Percentiles rank a stretch among this genome's conserved stretches.
phyloP scores from a whole-genome alignment of 2,329 filamentous ascomycete genomes.

The Colletotrichum sp. region DNA sequence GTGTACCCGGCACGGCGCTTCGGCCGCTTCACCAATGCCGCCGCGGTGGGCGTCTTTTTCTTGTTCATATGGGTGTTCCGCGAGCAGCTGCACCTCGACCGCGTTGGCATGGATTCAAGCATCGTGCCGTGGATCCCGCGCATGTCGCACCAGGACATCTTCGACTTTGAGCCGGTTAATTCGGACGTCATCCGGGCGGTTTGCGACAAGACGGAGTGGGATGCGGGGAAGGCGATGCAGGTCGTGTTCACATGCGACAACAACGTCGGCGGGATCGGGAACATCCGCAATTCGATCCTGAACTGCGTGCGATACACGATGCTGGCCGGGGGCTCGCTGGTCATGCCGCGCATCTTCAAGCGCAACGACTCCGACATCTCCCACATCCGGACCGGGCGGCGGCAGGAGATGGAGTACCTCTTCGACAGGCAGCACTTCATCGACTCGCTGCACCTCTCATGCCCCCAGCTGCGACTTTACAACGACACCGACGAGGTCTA shows the following conservation, averaged over 20 bases:
- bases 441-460: slow-evolving; percentile 25
- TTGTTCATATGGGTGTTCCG: background rate
- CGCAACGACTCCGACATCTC: slow-evolving; percentile 33
- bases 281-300: slow-evolving; percentile 43
- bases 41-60: background rate
- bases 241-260: slow-evolving; percentile 44
- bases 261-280: slow-evolving; percentile 40
- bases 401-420: slow-evolving; percentile 30
- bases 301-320: slow-evolving; percentile 45
- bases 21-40: background rate
- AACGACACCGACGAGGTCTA: slow-evolving; percentile 27
- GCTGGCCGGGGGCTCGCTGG: slow-evolving; percentile 37
- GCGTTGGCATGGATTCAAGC: background rate
- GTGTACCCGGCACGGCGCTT: background rate
- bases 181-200: slow-evolving; percentile 24
- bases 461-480: slow-evolving; percentile 31
- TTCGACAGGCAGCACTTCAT: slow-evolving; percentile 30
- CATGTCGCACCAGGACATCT: background rate
- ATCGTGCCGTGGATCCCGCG: background rate
- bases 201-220: slow-evolving; percentile 27
- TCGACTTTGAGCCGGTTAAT: slow-evolving; percentile 15
- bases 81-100: background rate
- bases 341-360: slow-evolving; percentile 38
- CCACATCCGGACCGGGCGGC: slow-evolving; percentile 28
- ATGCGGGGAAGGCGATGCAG: slow-evolving; percentile 6